Percentiles rank a stretch among this genome's conserved stretches.
phyloP scores from a whole-genome alignment of 2,329 filamentous ascomycete species.

The Penicillium sp. region DNA sequence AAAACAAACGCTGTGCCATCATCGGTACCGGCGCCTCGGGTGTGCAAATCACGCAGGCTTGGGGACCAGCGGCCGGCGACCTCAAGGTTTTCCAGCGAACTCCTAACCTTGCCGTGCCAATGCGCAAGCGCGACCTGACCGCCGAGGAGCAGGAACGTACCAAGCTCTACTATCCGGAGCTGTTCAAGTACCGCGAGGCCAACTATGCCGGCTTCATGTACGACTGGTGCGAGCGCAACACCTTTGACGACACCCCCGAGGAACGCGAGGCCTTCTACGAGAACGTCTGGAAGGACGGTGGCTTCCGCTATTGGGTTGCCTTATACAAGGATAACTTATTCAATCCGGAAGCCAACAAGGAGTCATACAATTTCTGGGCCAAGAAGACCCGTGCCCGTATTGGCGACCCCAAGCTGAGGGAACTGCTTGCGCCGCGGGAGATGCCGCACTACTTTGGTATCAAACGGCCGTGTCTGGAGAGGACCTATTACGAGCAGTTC shows the following conservation, averaged over 20 bases:
- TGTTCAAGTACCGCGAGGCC: conserved; percentile 52
- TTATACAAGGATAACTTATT: conserved; percentile 53
- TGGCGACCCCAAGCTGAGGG: conserved; percentile 46
- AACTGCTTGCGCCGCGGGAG: conserved; percentile 51
- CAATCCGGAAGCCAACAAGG: conserved; percentile 48
- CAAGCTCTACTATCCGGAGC: conserved; percentile 46
- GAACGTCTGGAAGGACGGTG: conserved; percentile 48
- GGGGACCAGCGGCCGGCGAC: conserved; percentile 50
- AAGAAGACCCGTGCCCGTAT: conserved; percentile 51
- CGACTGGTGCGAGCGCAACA: conserved; percentile 52
- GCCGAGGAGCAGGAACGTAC: conserved; percentile 49
- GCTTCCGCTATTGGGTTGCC: conserved; percentile 54
- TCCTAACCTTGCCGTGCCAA: conserved; percentile 61
- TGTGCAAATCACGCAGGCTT: conserved; percentile 57
- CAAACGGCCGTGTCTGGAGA: conserved; percentile 49
- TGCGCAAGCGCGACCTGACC: conserved; percentile 51
- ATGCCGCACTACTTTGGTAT: conserved; percentile 54
- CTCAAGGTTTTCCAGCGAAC: conserved; percentile 63
- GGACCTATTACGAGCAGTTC: conserved; percentile 49
- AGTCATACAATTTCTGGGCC: conserved; percentile 54
- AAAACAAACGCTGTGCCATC: conserved; percentile 49
- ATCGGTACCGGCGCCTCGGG: conserved; percentile 55
- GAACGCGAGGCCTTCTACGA: conserved; percentile 51
- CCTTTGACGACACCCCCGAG: conserved; percentile 52
- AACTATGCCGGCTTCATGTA: conserved; percentile 59